phyloP scores from a whole-genome alignment of 306 rosid species.

The Notholithocarpus densiflorus region DNA sequence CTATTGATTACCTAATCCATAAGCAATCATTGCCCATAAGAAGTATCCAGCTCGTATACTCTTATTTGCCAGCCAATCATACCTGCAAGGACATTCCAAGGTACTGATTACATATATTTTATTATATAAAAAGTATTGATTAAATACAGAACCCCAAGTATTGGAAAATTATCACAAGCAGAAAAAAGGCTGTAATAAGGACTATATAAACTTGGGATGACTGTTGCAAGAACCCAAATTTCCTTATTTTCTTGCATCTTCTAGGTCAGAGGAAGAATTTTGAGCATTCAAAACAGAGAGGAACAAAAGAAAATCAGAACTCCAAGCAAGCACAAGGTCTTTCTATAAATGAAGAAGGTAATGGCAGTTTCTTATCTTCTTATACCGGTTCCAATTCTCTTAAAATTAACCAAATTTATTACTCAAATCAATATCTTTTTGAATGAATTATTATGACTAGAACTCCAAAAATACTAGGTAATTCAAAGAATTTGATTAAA shows the following conservation, averaged over 20 bases:
- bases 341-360: neutral
- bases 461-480: neutral
- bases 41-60: conserved; percentile 75
- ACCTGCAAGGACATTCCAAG: conserved; percentile 41
- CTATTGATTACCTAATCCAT: conserved; percentile 78
- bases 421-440: neutral
- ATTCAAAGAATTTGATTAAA: neutral
- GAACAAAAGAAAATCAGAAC: neutral
- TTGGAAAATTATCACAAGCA: conserved; percentile 1
- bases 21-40: conserved; percentile 91
- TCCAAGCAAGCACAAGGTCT: neutral
- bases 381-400: neutral
- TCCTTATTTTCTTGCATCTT: conserved; percentile 3
- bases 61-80: conserved; percentile 89
- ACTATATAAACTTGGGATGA: neutral
- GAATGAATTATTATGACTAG: neutral
- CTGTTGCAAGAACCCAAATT: neutral
- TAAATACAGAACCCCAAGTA: neutral
- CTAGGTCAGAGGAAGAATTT: neutral
- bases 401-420: neutral
- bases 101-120: neutral
- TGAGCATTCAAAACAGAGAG: neutral
- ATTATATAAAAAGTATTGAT: conserved; percentile 7
- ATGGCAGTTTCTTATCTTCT: neutral
- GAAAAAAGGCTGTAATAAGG: neutral